These are phyloP conservation scores for Rhizopus delemar DNA, from an alignment of 371 early-diverging fungal species.

Conservation along the genomic window DNA sequence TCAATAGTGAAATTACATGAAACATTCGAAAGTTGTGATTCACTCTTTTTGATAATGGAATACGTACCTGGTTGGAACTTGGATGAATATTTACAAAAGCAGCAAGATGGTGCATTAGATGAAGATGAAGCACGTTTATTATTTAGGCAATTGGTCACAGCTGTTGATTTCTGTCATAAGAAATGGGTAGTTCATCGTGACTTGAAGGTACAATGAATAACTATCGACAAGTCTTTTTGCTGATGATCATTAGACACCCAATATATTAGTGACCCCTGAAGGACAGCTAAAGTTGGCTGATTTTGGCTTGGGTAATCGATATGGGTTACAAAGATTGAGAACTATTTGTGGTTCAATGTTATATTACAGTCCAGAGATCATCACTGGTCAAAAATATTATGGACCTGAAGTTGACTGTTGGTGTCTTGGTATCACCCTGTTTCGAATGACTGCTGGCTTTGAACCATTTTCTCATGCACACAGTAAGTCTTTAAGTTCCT, in stretches of 20 bases:
- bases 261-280: slow-evolving; percentile 46
- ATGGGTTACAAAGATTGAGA: slow-evolving; percentile 60
- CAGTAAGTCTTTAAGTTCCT: slow-evolving; percentile 26
- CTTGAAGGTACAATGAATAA: slow-evolving; percentile 42
- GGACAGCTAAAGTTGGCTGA: slow-evolving; percentile 67
- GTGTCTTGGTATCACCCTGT: slow-evolving; percentile 87
- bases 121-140: slow-evolving; percentile 67
- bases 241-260: slow-evolving; percentile 34
- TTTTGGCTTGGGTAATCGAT: slow-evolving; percentile 76
- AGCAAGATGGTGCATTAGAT: slow-evolving; percentile 34
- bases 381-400: slow-evolving; percentile 53
- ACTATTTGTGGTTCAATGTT: slow-evolving; percentile 71
- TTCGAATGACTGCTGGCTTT: slow-evolving; percentile 84
- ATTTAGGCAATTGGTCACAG: slow-evolving; percentile 69
- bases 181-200: slow-evolving; percentile 75
- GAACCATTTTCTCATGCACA: slow-evolving; percentile 75
- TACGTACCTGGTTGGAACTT: slow-evolving; percentile 58
- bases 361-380: slow-evolving; percentile 62
- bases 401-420: slow-evolving; percentile 69
- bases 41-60: slow-evolving; percentile 72
- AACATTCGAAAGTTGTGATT: slow-evolving; percentile 81
- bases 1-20: slow-evolving; percentile 86
- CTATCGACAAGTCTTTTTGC: no score
- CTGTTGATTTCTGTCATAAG: slow-evolving; percentile 72
- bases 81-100: slow-evolving; percentile 53